These are phyloP conservation scores for Cercospora brassicicola DNA, from an alignment of 2,329 filamentous ascomycete genomes.

Conservation along the genomic window DNA sequence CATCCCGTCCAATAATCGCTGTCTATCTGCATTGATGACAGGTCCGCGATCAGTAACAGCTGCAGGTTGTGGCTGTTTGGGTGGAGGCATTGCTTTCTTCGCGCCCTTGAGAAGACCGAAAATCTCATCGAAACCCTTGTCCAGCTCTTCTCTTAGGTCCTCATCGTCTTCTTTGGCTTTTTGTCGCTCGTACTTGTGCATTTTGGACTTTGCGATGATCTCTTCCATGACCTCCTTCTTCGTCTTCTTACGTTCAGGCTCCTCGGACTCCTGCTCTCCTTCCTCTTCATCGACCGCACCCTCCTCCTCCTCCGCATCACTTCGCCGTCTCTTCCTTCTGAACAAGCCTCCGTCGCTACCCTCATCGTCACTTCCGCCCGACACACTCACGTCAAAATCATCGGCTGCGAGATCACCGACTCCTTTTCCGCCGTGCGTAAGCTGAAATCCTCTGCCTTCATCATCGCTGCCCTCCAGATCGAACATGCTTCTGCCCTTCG, in stretches of 20 bases:
- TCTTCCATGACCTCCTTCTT: conserved; percentile 99
- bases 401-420: conserved; percentile 76
- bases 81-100: conserved; percentile 45
- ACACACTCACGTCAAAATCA: conserved; percentile 57
- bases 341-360: conserved; percentile 42
- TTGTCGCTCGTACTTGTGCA: conserved; percentile 92
- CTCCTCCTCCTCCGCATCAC: conserved; percentile 58
- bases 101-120: conserved; percentile 67
- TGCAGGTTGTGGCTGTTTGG: conserved; percentile 27
- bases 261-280: conserved; percentile 51
- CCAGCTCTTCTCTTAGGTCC: conserved; percentile 77
- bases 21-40: conserved; percentile 61
- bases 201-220: conserved; percentile 94
- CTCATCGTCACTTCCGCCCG: conserved; percentile 35
- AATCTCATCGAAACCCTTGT: conserved; percentile 77
- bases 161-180: conserved; percentile 90
- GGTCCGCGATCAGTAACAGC: conserved; percentile 42
- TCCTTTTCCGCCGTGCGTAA: conserved; percentile 74
- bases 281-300: conserved; percentile 52
- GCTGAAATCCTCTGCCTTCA: conserved; percentile 47
- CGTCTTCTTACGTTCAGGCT: conserved; percentile 83
- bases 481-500: conserved; percentile 78
- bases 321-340: conserved; percentile 45
- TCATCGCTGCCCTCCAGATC: conserved; percentile 84
- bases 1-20: conserved; percentile 59